Conservation (phyloP, 2,329 filamentous ascomycete species). For the Rosellinia necatrix region DNA sequence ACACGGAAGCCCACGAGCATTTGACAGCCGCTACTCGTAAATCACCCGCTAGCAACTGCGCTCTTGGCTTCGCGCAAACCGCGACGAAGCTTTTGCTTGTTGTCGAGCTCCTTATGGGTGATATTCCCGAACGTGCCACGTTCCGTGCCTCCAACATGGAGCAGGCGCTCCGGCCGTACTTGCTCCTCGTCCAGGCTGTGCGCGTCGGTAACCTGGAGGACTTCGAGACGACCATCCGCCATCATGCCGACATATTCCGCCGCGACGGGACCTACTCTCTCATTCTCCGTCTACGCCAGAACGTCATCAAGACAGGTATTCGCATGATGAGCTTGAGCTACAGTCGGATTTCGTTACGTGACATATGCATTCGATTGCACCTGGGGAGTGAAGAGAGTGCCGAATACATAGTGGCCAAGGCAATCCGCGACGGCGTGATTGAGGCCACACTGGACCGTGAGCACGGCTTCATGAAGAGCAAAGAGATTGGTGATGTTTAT, state of each 20-base stretch:
- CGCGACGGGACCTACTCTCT: slow-evolving; percentile 94
- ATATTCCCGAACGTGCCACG: slow-evolving; percentile 92
- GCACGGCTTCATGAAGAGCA: slow-evolving; percentile 97
- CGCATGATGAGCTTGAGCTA: slow-evolving; percentile 99
- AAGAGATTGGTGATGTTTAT: slow-evolving; percentile 94
- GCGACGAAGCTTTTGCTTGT: slow-evolving; percentile 96
- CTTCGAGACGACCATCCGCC: slow-evolving; percentile 84
- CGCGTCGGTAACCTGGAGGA: slow-evolving; percentile 95
- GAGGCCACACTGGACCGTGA: slow-evolving; percentile 94
- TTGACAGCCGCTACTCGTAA: slow-evolving; percentile 92
- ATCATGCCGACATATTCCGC: slow-evolving; percentile 83
- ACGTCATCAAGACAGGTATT: slow-evolving; percentile 99
- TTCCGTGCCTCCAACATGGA: slow-evolving; percentile 92
- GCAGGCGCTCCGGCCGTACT: slow-evolving; percentile 86
- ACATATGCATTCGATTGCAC: slow-evolving; percentile 94
- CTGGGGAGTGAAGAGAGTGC: slow-evolving; percentile 95
- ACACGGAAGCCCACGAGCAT: slow-evolving; percentile 96
- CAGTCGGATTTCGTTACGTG: slow-evolving; percentile 92
- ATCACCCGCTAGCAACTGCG: slow-evolving; percentile 85
- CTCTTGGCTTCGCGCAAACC: slow-evolving; percentile 92
- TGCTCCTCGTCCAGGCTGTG: slow-evolving; percentile 91
- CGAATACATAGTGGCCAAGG: slow-evolving; percentile 99
- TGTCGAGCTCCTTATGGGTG: slow-evolving; percentile 96
- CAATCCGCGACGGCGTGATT: slow-evolving; percentile 95
- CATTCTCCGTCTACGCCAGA: slow-evolving; percentile 91